A percentile compares a stretch with the other conserved stretches of the same genome.
Conservation (phyloP, 2,329 filamentous ascomycete species). For the Laburnicola sp. region DNA sequence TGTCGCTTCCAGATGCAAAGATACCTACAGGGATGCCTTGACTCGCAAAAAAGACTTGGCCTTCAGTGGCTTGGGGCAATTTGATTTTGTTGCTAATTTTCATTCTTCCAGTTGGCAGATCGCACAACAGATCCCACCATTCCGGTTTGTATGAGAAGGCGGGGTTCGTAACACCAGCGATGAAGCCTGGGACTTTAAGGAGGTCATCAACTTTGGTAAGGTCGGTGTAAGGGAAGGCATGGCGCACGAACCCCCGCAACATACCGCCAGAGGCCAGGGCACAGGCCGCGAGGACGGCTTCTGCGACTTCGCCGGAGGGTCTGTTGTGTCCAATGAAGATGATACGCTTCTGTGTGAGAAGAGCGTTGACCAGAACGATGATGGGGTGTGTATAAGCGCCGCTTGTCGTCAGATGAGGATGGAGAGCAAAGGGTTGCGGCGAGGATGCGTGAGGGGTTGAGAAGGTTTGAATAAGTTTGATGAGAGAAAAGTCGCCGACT, state of each 20-base stretch:
- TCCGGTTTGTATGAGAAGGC: conserved; percentile 93
- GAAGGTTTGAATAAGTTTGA: conserved; percentile 96
- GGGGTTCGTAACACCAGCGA: conserved; percentile 95
- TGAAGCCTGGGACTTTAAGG: conserved; percentile 93
- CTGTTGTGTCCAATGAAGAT: conserved; percentile 95
- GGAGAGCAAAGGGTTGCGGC: conserved; percentile 80
- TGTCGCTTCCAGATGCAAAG: conserved; percentile 29
- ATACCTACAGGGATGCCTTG: conserved; percentile 49
- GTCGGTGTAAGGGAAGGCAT: conserved; percentile 98
- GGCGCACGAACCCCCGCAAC: conserved; percentile 89
- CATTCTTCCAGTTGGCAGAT: conserved; percentile 87
- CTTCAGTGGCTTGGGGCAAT: conserved; percentile 77
- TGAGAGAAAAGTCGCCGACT: conserved; percentile 94
- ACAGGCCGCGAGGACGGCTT: conserved; percentile 97
- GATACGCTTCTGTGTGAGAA: conserved; percentile 93
- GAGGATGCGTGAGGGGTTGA: conserved; percentile 78
- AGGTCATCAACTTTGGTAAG: conserved; percentile 97
- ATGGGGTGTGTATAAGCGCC: conserved; percentile 90
- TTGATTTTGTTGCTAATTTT: conserved; percentile 93
- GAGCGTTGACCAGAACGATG: conserved; percentile 89
- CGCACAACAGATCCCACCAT: conserved; percentile 98
- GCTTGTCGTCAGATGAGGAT: conserved; percentile 91
- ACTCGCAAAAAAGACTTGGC: conserved; percentile 83
- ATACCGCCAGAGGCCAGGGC: conserved; percentile 89
- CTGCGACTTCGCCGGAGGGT: conserved; percentile 92